phyloP scores from a whole-genome alignment of 768 basidiomycete species.

The Termitomyces heimii region DNA sequence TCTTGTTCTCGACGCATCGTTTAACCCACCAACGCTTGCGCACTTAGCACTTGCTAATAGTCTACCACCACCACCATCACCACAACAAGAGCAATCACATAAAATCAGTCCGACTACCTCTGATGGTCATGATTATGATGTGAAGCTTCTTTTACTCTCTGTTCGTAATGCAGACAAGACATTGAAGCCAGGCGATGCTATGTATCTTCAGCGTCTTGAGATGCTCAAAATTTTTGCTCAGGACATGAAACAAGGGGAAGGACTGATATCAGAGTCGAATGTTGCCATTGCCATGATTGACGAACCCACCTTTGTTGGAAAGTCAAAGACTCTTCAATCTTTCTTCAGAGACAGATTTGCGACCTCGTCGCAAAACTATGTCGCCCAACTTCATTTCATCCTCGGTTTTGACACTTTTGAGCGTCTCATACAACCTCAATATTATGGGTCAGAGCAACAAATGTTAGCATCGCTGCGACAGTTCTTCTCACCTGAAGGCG shows the following conservation, averaged over 20 bases:
- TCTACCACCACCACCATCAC: conserved; percentile 6
- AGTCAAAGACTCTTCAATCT: conserved; percentile 52
- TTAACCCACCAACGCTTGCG: conserved; percentile 86
- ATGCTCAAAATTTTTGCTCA: conserved; percentile 77
- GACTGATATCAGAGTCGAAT: conserved; percentile 26
- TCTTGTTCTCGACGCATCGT: conserved; percentile 67
- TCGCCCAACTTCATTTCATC: conserved; percentile 57
- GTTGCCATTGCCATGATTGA: conserved; percentile 79
- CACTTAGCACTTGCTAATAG: conserved; percentile 72
- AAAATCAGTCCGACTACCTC: not conserved
- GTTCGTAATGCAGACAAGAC: conserved; percentile 84
- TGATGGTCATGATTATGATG: conserved; percentile 46
- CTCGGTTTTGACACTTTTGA: conserved; percentile 84
- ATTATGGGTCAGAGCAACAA: conserved; percentile 50
- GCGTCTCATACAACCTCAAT: conserved; percentile 69
- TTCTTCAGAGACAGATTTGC: conserved; percentile 39
- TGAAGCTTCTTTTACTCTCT: conserved; percentile 74
- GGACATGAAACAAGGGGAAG: conserved; percentile 25
- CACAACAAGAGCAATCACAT: no score
- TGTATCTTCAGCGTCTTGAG: conserved; percentile 70
- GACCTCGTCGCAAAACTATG: conserved; percentile 8
- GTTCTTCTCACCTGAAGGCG: conserved; percentile 53
- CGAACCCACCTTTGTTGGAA: conserved; percentile 86
- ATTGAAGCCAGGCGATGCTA: conserved; percentile 64
- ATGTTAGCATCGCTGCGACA: conserved; percentile 52